Percentiles rank a stretch among this genome's conserved stretches.
These are phyloP conservation scores for Arctium lappa DNA, from an alignment of 129 eudicot genomes.

Conservation along the genomic window DNA sequence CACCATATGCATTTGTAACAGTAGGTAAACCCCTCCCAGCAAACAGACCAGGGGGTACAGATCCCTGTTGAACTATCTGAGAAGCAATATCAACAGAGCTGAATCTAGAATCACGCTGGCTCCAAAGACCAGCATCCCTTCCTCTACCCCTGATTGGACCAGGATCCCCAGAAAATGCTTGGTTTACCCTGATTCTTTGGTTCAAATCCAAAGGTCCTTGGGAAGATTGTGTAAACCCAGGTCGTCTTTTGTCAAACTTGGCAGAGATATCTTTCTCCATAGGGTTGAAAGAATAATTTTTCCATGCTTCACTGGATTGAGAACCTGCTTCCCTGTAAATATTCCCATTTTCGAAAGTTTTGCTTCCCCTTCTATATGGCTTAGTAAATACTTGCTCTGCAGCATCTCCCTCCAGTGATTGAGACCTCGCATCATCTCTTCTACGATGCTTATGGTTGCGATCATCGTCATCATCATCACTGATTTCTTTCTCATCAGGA, in stretches of 20 bases:
- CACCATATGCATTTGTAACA: constrained; percentile 68
- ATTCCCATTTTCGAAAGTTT: constrained; percentile 67
- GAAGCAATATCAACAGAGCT: constrained; percentile 62
- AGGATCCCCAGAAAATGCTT: constrained; percentile 43
- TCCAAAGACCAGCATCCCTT: constrained; percentile 64
- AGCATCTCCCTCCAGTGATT: constrained; percentile 65
- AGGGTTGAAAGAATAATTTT: constrained; percentile 31
- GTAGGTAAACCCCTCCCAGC: constrained; percentile 71
- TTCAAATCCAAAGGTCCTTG: constrained; percentile 55
- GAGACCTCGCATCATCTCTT: constrained; percentile 65
- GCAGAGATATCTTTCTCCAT: constrained; percentile 39
- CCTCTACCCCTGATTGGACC: constrained; percentile 80
- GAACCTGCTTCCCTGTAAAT: constrained; percentile 47
- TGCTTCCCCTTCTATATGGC: constrained; percentile 64
- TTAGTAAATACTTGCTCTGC: constrained; percentile 53
- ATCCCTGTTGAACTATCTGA: constrained; percentile 59
- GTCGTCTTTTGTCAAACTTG: constrained; percentile 66
- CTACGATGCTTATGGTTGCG: constrained; percentile 99
- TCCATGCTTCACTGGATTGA: constrained; percentile 56
- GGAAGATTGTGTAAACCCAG: constrained; percentile 39
- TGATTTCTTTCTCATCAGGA: constrained; percentile 84
- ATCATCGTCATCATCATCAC: constrained; percentile 97
- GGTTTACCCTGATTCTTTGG: constrained; percentile 49
- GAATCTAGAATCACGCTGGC: constrained; percentile 61
- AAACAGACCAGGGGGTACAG: constrained; percentile 61